These are phyloP conservation scores for Rhodotorula sp. DNA, from an alignment of 1,284 basidiomycete species.

Conservation along the genomic window DNA sequence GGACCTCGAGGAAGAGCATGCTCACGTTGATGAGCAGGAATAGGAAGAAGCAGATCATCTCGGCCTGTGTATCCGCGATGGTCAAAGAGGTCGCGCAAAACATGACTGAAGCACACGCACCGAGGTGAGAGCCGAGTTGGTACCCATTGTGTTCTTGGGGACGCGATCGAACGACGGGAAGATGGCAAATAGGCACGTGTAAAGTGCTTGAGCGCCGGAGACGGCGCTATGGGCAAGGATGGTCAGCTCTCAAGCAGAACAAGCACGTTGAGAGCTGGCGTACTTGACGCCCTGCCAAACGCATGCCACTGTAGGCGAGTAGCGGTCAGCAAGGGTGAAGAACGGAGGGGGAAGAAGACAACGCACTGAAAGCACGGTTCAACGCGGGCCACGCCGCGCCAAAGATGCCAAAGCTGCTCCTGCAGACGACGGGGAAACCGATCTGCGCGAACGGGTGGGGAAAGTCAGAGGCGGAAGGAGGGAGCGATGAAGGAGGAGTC, in stretches of 20 bases:
- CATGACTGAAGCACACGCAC: no score
- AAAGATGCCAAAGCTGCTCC: slow-evolving; percentile 20
- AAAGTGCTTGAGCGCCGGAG: slow-evolving; percentile 31
- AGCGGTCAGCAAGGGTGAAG: no score
- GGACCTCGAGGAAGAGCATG: slow-evolving; percentile 7
- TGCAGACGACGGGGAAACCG: slow-evolving; percentile 20
- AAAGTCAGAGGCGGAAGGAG: background rate
- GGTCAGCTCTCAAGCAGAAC: background rate
- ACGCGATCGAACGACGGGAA: slow-evolving; percentile 69
- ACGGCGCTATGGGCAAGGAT: slow-evolving; percentile 27
- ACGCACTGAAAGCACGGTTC: slow-evolving; percentile 16
- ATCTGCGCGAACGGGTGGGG: slow-evolving; percentile 38
- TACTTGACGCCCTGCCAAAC: slow-evolving; percentile 32
- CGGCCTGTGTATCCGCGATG: no score
- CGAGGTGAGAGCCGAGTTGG: slow-evolving; percentile 23
- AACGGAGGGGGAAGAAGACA: background rate
- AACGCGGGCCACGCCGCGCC: slow-evolving; percentile 18
- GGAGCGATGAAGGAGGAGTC: background rate
- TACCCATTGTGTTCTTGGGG: slow-evolving; percentile 61
- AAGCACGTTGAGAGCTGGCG: background rate
- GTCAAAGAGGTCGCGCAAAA: no score
- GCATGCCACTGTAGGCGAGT: slow-evolving; percentile 1
- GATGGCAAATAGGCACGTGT: slow-evolving; percentile 70
- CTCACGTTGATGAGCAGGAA: slow-evolving; percentile 12
- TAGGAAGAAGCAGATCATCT: slow-evolving; percentile 41